Base-by-base conservation (phyloP, 2,329 filamentous ascomycete species). In the Hysterium pulicare region DNA sequence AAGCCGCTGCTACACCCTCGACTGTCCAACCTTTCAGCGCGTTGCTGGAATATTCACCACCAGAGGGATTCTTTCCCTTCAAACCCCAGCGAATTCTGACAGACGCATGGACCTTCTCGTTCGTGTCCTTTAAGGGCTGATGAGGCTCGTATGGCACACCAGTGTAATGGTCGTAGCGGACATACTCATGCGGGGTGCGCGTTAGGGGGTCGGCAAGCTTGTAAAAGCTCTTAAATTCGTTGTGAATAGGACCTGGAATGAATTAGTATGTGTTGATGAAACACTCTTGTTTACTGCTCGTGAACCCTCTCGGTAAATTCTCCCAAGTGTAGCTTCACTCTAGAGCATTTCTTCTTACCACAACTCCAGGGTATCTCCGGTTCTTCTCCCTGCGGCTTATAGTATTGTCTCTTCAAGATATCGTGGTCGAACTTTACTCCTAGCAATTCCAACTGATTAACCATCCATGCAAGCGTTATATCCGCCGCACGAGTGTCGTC, bases 401-500 rank as follows among this genome's bases (percentile, higher is more conserved):
- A 34, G 13, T 17, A 17, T 19, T 34, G 11, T 19, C 11, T 11
- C 16, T 17, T 17, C 32, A 34, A 11, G 15, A 16, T 10, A 10
- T 11, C 13, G 5, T 19, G 5, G 32, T 34, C n/a, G 32, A 34
- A 34, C 5, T 19, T 34, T 5, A 34, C 21, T 10, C 21, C 17
- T 4, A 17, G 7, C n/a, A n/a, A n/a, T 17, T 34, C 5, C 4
- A 34, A 19, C n/a, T 34, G 32, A 19, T 19, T 34, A 17, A 34
- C 16, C 32, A 34, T 34, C 32, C 32, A 34, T 34, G n/a, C n/a
- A 19, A 34, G 32, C 11, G 32, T 34, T 15, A 34, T 34, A 11
- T 34, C 32, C 11, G 32, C 32, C 11, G 32, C 32, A 19, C 32
- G 32, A 17, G 32, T 56, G 20, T 64, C 57, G 3, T 40, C 40